These are phyloP conservation scores for Alternaria consortialis DNA, from an alignment of 2,329 filamentous ascomycete genomes.

Conservation along the genomic window DNA sequence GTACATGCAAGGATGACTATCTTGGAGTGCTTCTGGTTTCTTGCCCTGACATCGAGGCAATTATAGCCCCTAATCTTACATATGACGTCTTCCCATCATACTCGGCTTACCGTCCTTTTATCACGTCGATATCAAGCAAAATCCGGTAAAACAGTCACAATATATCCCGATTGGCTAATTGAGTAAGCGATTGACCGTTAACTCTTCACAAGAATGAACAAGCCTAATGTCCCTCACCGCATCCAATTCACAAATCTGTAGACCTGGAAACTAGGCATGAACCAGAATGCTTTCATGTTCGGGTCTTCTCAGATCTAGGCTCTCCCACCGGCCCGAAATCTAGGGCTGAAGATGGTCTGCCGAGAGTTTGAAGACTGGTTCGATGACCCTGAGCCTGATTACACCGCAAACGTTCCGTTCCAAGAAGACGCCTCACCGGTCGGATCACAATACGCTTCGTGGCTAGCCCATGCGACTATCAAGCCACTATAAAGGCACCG, in stretches of 20 bases:
- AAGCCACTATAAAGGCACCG: constrained; percentile 23
- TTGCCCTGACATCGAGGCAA: constrained; percentile 13
- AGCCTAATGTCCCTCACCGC: constrained; percentile 14
- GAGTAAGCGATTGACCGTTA: constrained; percentile 25
- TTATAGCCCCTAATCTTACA: constrained; percentile 9
- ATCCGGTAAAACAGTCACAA: constrained; percentile 16
- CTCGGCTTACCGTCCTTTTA: constrained; percentile 17
- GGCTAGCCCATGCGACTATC: constrained; percentile 19
- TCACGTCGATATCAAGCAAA: constrained; percentile 3
- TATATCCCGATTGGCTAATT: constrained; percentile 11
- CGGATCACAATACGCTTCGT: constrained; percentile 11
- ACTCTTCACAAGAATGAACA: constrained; percentile 13
- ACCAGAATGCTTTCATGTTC: neutral
- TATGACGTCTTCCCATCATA: constrained; percentile 11
- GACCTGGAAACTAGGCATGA: neutral
- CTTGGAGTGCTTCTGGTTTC: neutral
- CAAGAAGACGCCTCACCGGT: constrained; percentile 18
- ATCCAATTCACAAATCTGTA: neutral
- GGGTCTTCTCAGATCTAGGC: neutral
- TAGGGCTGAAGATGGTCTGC: constrained; percentile 10
- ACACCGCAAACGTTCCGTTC: constrained; percentile 15
- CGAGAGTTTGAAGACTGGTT: constrained; percentile 10
- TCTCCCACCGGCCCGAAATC: constrained; percentile 8
- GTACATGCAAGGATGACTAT: constrained; percentile 3
- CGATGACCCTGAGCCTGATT: constrained; percentile 20